Percentiles rank a stretch among this genome's conserved stretches.
Evolutionary conservation across 441 rosid species (phyloP).

Genomic region (Eutrema salsugineum): DNA sequence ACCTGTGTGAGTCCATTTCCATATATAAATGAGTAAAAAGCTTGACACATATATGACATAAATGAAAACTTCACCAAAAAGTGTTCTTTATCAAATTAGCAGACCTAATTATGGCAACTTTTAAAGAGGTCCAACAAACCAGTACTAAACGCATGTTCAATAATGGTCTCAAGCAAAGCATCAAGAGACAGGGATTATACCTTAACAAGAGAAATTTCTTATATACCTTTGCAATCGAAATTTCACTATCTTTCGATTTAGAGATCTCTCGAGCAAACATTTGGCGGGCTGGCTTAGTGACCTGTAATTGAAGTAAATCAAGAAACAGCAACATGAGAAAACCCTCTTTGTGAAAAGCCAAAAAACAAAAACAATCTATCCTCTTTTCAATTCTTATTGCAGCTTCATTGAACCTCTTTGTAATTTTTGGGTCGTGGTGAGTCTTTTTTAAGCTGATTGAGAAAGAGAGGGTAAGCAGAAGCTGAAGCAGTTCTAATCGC

Average conservation of each 20-base stretch:
- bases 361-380: not conserved
- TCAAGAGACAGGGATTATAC: slow-evolving; percentile 32
- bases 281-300: slow-evolving; percentile 53
- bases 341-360: not conserved
- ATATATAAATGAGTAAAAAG: not conserved
- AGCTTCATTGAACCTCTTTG: slow-evolving; percentile 65
- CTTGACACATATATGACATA: not conserved
- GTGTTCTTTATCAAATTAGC: not conserved
- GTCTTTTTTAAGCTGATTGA: slow-evolving; percentile 55
- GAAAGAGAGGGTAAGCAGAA: slow-evolving; percentile 62
- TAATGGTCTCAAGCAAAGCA: slow-evolving; percentile 17
- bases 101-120: not conserved
- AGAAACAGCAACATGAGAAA: slow-evolving; percentile 22
- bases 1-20: slow-evolving; percentile 47
- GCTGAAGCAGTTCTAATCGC: slow-evolving; percentile 40
- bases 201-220: slow-evolving; percentile 26
- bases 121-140: slow-evolving; percentile 1
- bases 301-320: slow-evolving; percentile 37
- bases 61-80: not conserved
- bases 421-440: slow-evolving; percentile 51
- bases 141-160: slow-evolving; percentile 5
- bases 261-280: slow-evolving; percentile 73
- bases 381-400: not conserved
- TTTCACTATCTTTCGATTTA: slow-evolving; percentile 67
- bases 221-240: slow-evolving; percentile 75